phyloP scores from a whole-genome alignment of 306 rosid genomes.

The Cucumis sativus region Cucumber_9930_V3 NC_026661.2:705501-706000 shows the following conservation, averaged over 20 bases:
- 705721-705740: conserved; percentile 58
- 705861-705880: conserved; percentile 20
- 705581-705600: conserved; percentile 33
- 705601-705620: conserved; percentile 65
- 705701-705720: conserved; percentile 29
- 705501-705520: background rate
- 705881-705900: background rate
- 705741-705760: conserved; percentile 40
- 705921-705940: background rate
- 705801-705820: conserved; percentile 97
- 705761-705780: conserved; percentile 43
- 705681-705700: background rate
- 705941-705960: conserved; percentile 67
- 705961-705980: conserved; percentile 61
- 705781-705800: conserved; percentile 86
- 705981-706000: conserved; percentile 70
- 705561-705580: conserved; percentile 41
- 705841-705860: conserved; percentile 87
- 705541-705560: conserved; percentile 37
- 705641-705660: background rate
- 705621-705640: conserved; percentile 77
- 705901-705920: background rate
- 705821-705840: conserved; percentile 71
- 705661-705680: background rate
- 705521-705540: conserved; percentile 60